Base-by-base conservation (phyloP, 495 filamentous ascomycete species). In the Trypethelium eluteriae region DNA sequence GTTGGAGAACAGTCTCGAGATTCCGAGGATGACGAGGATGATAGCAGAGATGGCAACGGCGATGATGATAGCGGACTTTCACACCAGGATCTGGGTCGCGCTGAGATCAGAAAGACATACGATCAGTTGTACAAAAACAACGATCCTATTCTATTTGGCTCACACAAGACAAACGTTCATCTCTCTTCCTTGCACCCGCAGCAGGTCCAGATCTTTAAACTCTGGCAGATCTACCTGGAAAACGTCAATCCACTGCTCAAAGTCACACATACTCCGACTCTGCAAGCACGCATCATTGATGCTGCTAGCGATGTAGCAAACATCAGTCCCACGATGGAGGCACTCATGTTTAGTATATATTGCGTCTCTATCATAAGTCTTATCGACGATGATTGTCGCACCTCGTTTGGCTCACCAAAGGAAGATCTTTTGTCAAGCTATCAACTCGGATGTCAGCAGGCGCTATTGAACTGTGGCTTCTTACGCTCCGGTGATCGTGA, bases 311-410 rank as follows among this genome's bases (percentile, higher is more conserved):
- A 79, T 57, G 7, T 79, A n/a, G 36, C 44, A 2, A 73, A 68
- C 49, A 71, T 77, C 62, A 71, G 44, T 57, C 70, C 77, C 10
- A 46, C 66, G 2, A 38, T 79, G 38, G 76, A 78, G 64, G 79
- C 79, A 12, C 78, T 87, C 0, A 80, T 87, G 76, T 86, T 87
- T 66, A 72, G 80, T 68, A 84, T 87, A 12, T 87, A 87, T 68
- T 82, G 75, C 67, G 75, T 81, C 38, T 70, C 84, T 2, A 59
- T 83, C 34, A 18, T 77, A 10, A 85, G 80, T 70, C 73, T 86
- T 14, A 46, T 50, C 14, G 68, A 65, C 0, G 76, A 81, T 1
- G 78, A 82, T 0, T 84, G 79, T 68, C 73, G 66, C 10, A 62
- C 70, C 36, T 39, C 77, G 16, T 81, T 86, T 72, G 76, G 74